Evolutionary conservation across 2,329 filamentous ascomycete genomes (phyloP), one percentile per base, ranked within the genome.

Genomic region (Apiospora sp.): DNA sequence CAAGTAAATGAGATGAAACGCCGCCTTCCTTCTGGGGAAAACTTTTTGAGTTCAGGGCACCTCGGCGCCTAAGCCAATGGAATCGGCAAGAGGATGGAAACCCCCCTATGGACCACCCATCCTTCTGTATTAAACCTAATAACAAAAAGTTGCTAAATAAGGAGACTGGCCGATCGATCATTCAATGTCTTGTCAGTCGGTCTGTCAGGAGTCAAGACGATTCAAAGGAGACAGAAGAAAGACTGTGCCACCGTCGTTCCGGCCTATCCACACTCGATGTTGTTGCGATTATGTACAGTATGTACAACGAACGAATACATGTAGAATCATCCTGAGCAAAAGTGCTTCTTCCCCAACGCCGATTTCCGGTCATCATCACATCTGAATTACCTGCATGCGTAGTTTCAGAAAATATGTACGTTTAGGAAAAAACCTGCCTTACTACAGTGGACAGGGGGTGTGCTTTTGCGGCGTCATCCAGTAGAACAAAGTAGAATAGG

Each of bases 1-100:
- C 68, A 54, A 70, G 48, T 41, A 51, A 43, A 48, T 58, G 48
- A 58, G 68, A 70, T 70, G 68, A 70, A 70, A 70, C 68, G 49
- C 22, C 44, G 58, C 67, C 67, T 27, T 46, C 67, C 67, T 37
- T 69, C 67, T 69, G 67, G 67, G 67, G 67, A 69, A 69, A 49
- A 49, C 27, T 69, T 69, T 64, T 64, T 64, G 34, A 64, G 58
- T 64, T 64, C 58, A 64, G 34, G 58, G 58, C 58, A 3, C 58
- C 58, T 64, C 34, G 58, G 58, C 34, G 58, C 58, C 58, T 41
- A 64, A 41, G 58, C 58, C 58, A 64, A 64, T 41, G 30, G 58
- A 64, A 64, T 49, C 46, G 34, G 34, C 10, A 51, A 24, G 49
- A 51, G 49, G n/a, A 51, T 24, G 34, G 34, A n/a, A 37, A n/a